Evolutionary conservation across 78 protist species (phyloP), one percentile per base, ranked within the genome.

Genomic region (Speleostelium caveatum): DNA sequence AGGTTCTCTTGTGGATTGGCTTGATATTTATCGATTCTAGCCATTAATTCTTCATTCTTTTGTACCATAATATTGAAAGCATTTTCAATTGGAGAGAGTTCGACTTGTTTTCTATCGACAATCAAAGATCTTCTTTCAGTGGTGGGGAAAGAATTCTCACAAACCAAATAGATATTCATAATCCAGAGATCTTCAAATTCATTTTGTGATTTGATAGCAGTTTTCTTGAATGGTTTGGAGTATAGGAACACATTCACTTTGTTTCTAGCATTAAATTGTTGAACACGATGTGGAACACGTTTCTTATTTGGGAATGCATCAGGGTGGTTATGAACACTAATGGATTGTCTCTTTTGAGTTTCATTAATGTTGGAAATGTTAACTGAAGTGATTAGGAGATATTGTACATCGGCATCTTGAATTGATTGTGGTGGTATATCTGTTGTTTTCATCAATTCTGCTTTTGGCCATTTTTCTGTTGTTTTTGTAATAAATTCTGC

Each of bases 141-240:
- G 26, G 77, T 35, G 7, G 96, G 96, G 86, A 94, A 77, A 16
- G 51, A 3, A 14, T 24, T 62, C 22, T 87, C 90, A 42, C 78
- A 60, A 7, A 72, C 67, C 22, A 86, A 61, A 39, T 77, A 80
- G 59, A 80, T 41, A 68, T 94, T 94, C 73, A 45, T 56, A 8
- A 87, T 36, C 96, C 96, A 94, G 62, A 94, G 87, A 51, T 94
- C 86, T 71, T 88, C 89, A 61, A 94, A 94, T 35, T 94, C 95
- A 62, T 94, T 86, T 67, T 59, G 89, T 10, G 65, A 51, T 33
- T 75, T 90, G 59, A 63, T 51, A 5, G 63, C 49, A 30, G 35
- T 58, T 62, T 73, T 86, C 35, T 72, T 68, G 36, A 88, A 75
- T 14, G 94, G 94, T 39, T 78, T 76, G 32, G 65, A 36, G 35